Conservation (phyloP, 306 rosid genomes). For the Heteromeles arbutifolia region DNA sequence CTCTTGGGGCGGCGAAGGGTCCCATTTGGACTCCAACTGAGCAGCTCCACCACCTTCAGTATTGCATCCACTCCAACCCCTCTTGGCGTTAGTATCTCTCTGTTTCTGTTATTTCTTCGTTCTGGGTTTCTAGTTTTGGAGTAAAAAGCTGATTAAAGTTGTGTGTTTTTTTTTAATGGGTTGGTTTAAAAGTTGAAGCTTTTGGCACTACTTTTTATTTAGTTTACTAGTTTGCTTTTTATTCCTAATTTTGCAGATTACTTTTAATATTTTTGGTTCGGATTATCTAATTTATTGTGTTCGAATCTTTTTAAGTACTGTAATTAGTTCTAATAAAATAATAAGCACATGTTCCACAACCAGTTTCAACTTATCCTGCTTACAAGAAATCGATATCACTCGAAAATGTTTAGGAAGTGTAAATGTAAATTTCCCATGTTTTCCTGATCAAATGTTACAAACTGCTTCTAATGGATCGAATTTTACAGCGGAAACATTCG, state of each 20-base stretch:
- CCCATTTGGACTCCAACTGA: constrained; percentile 76
- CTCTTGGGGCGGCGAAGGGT: constrained; percentile 53
- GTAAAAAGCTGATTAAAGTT: constrained; percentile 8
- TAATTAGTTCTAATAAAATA: not conserved
- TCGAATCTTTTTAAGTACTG: not conserved
- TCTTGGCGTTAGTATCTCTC: constrained; percentile 79
- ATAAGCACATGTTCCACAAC: not conserved
- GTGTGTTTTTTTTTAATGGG: not conserved
- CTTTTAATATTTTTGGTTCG: constrained; percentile 16
- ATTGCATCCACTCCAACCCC: constrained; percentile 97
- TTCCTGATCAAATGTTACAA: not conserved
- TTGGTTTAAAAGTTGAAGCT: constrained; percentile 5
- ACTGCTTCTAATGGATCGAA: constrained; percentile 7
- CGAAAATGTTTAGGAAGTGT: not conserved
- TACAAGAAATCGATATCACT: not conserved
- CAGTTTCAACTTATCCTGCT: not conserved
- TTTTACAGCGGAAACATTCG: constrained; percentile 56
- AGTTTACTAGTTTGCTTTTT: constrained; percentile 1
- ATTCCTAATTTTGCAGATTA: constrained; percentile 11
- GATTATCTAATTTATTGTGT: constrained; percentile 17
- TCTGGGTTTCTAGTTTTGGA: not conserved
- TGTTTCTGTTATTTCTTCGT: not conserved
- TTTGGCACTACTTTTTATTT: not conserved
- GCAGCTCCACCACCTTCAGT: constrained; percentile 75
- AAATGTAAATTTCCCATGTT: not conserved